Evolutionary conservation across 2,329 filamentous ascomycete species (phyloP).

Genomic region (Fusarium algeriense): DNA sequence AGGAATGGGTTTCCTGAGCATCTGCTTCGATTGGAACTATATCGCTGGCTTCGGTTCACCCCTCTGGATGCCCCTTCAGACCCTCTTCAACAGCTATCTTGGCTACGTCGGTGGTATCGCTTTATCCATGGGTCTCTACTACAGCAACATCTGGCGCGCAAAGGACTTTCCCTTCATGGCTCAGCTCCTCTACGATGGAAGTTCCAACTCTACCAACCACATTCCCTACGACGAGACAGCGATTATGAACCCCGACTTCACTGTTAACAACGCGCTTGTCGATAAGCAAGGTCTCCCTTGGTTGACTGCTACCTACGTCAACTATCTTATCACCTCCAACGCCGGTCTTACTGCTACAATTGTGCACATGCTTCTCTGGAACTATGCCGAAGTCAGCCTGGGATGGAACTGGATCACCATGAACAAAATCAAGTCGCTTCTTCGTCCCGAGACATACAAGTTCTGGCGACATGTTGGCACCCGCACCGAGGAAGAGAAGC

Average conservation of each 20-base stretch:
- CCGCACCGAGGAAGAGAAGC: slow-evolving; percentile 26
- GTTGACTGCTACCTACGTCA: slow-evolving; percentile 29
- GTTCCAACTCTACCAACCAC: slow-evolving; percentile 11
- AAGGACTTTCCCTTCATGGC: slow-evolving; percentile 36
- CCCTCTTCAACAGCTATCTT: slow-evolving; percentile 54
- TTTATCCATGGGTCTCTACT: slow-evolving; percentile 50
- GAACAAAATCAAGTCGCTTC: background rate
- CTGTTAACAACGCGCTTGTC: background rate
- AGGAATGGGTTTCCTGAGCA: slow-evolving; percentile 24
- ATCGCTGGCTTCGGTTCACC: slow-evolving; percentile 47
- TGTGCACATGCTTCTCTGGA: slow-evolving; percentile 38
- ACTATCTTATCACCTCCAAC: slow-evolving; percentile 32
- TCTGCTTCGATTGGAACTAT: slow-evolving; percentile 35
- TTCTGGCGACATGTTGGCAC: slow-evolving; percentile 20
- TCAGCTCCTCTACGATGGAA: slow-evolving; percentile 22
- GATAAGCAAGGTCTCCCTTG: slow-evolving; percentile 20
- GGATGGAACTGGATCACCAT: slow-evolving; percentile 35
- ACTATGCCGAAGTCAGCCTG: slow-evolving; percentile 39
- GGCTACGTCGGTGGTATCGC: slow-evolving; percentile 54
- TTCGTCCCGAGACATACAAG: slow-evolving; percentile 5
- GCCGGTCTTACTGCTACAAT: slow-evolving; percentile 25
- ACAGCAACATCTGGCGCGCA: slow-evolving; percentile 31
- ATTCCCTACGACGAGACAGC: slow-evolving; percentile 21
- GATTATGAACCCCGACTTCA: slow-evolving; percentile 42
- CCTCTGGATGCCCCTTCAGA: slow-evolving; percentile 55